phyloP scores from a whole-genome alignment of 139 green algal species.

The Tetraselmis striata region DNA sequence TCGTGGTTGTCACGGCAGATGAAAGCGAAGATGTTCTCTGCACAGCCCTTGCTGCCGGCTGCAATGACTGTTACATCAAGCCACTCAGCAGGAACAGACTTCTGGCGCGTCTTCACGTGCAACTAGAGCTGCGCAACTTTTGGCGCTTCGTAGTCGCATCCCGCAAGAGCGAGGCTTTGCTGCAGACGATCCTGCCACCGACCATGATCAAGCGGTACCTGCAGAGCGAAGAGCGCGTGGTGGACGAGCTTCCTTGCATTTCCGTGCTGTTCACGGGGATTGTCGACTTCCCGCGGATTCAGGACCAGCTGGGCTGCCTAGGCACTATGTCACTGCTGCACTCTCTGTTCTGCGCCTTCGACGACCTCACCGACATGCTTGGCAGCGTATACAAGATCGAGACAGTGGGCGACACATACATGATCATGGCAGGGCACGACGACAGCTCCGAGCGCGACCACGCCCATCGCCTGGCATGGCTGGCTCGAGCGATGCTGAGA shows the following conservation, averaged over 20 bases:
- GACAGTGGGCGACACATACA: conserved; percentile 11
- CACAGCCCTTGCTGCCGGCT: neutral
- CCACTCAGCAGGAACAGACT: neutral
- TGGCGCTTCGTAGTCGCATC: neutral
- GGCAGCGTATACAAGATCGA: conserved; percentile 10
- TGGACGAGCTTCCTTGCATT: neutral
- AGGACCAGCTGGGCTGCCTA: neutral
- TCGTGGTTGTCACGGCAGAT: neutral
- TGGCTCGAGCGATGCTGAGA: neutral
- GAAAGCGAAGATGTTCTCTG: neutral
- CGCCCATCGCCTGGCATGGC: neutral
- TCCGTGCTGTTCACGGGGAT: neutral
- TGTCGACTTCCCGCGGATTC: neutral
- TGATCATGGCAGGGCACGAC: neutral
- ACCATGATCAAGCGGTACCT: neutral
- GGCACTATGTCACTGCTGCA: neutral
- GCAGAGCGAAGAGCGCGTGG: neutral
- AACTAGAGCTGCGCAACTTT: neutral
- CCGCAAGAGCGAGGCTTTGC: neutral
- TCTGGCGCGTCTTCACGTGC: neutral
- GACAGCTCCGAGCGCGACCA: neutral
- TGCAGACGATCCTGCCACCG: neutral
- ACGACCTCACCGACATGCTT: conserved; percentile 4
- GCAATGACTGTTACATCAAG: neutral
- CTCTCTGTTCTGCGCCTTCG: conserved; percentile 1